Base-by-base conservation (phyloP, 192 early-diverging fungal genomes). In the Coemansia sp. region DNA sequence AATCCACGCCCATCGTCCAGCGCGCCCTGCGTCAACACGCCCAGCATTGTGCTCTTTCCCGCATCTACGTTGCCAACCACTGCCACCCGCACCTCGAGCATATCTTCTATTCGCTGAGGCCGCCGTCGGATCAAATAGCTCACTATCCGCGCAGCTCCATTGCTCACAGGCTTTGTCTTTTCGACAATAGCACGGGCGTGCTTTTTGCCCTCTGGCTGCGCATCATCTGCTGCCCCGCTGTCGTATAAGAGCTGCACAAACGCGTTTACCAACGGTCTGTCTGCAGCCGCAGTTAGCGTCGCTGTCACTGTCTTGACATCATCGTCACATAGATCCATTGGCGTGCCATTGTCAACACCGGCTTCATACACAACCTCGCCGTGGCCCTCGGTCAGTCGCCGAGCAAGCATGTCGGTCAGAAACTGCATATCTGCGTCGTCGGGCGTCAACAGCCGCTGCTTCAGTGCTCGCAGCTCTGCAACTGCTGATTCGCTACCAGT, bases 1-100 rank as follows among this genome's bases (percentile, higher is more conserved):
- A 88, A 92, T 50, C 95, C 95, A 43, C 95, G 87, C 12, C 95
- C 95, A 76, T 97, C 93, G 77, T 97, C 95, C 37, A 97, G 83
- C 2, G 88, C 83, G 48, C 92, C 89, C 79, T 94, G 94, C 6
- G 95, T 97, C 49, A 97, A 69, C 8, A 95, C 93, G 21, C 95
- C 95, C 23, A 97, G 79, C 60, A 94, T 74, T 1, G 95, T 97
- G 43, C 89, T 91, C 84, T 95, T 96, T 38, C 88, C 88, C 53
- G 88, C 86, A 54, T 89, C 88, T 22, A 97, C 93, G 77, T 97
- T 97, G 64, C 94, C 94, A 24, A 88, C 92, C 25, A 95, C 93
- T 14, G 90, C 91, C 10, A 97, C 87, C 8, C 95, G 86, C 56
- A 95, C 79, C 73, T 97, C 95, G 21, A 89, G 71, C 49, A 97